A percentile compares a stretch with the other conserved stretches of the same genome.
These are phyloP conservation scores for Dioscorea zingiberensis DNA, from an alignment of 106 monocot genomes.

Conservation along the genomic window DNA sequence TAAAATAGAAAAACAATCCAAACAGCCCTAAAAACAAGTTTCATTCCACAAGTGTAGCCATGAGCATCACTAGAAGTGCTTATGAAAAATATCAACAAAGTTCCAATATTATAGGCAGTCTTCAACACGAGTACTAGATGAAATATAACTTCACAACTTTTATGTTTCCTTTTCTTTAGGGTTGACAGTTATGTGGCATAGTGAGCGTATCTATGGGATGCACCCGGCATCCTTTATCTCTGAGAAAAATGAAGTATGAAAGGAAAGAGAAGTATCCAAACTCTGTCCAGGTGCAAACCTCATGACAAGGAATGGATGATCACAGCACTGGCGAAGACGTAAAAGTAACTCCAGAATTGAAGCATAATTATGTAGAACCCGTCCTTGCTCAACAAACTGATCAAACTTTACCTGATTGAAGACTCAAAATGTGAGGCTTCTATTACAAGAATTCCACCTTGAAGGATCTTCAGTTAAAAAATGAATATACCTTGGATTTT, in stretches of 20 bases:
- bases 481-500: slow-evolving; percentile 72
- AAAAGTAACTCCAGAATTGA: slow-evolving; percentile 96
- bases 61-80: too few relatives aligned
- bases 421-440: neutral
- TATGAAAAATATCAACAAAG: too few relatives aligned
- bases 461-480: neutral
- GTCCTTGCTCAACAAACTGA: slow-evolving; percentile 94
- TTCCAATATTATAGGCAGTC: too few relatives aligned
- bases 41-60: too few relatives aligned
- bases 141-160: too few relatives aligned
- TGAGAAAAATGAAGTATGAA: neutral
- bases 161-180: too few relatives aligned
- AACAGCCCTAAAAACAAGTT: too few relatives aligned
- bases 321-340: slow-evolving; percentile 94
- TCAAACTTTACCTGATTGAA: slow-evolving; percentile 80
- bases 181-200: neutral
- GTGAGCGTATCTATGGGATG: neutral
- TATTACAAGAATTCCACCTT: neutral
- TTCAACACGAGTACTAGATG: too few relatives aligned
- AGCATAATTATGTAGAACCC: slow-evolving; percentile 98
- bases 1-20: too few relatives aligned
- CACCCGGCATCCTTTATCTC: neutral
- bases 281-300: slow-evolving; percentile 40
- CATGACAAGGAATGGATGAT: slow-evolving; percentile 94
- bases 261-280: neutral